phyloP scores from a whole-genome alignment of 495 filamentous ascomycete genomes.

The Penicillium parvum region DNA sequence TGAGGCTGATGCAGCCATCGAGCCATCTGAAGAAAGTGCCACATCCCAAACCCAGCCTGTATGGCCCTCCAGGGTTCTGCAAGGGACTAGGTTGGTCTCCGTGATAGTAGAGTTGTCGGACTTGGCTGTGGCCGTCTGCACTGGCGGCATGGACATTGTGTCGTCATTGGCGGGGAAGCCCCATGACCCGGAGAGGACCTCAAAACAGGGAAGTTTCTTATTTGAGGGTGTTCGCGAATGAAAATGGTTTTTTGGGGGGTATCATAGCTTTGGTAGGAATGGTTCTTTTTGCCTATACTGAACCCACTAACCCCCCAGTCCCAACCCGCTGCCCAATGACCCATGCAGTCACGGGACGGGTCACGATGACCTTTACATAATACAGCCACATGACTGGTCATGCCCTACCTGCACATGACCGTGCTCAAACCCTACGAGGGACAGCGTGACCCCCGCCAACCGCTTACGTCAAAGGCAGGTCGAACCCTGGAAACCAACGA shows the following conservation, averaged over 20 bases:
- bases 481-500: conserved; percentile 2
- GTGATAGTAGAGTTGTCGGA: too few relatives aligned
- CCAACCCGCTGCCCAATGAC: too few relatives aligned
- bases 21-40: conserved; percentile 25
- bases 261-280: too few relatives aligned
- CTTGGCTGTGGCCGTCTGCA: conserved; percentile 4
- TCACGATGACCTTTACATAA: too few relatives aligned
- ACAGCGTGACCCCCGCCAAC: too few relatives aligned
- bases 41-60: conserved; percentile 17
- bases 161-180: neutral
- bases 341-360: too few relatives aligned
- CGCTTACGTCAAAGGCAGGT: conserved; percentile 17
- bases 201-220: conserved; percentile 1
- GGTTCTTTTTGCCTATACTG: too few relatives aligned
- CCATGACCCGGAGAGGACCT: neutral
- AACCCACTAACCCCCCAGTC: too few relatives aligned
- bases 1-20: conserved; percentile 27
- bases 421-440: neutral
- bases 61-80: conserved; percentile 21
- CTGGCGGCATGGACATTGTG: conserved; percentile 8
- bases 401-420: neutral
- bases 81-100: conserved; percentile 6
- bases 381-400: too few relatives aligned
- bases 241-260: too few relatives aligned
- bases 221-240: too few relatives aligned